Evolutionary conservation across 169 alveolate genomes (phyloP).

Genomic region (Eimeria necatrix): DNA sequence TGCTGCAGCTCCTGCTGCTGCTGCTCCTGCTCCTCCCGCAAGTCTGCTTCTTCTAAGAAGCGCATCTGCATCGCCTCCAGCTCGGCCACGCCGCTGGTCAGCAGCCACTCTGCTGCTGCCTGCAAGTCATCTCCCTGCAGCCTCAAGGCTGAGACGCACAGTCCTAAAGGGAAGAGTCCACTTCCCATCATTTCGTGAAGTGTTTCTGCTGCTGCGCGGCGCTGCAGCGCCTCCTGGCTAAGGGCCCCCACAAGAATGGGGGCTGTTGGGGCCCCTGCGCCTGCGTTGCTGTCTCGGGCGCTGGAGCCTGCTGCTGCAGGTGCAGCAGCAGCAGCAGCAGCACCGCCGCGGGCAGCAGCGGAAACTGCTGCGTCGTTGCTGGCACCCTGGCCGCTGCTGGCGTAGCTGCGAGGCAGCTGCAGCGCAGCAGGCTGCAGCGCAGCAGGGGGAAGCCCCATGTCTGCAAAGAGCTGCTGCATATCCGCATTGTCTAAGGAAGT

Average conservation of each 20-base stretch:
- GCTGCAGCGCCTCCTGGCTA: slow-evolving; percentile 81
- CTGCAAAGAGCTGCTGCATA: slow-evolving; percentile 71
- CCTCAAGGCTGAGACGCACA: slow-evolving; percentile 82
- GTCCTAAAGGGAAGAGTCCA: slow-evolving; percentile 79
- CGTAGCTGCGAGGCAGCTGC: background rate
- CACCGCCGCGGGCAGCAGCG: background rate
- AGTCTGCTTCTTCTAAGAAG: slow-evolving; percentile 71
- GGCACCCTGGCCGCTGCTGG: background rate
- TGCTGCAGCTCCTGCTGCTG: slow-evolving; percentile 64
- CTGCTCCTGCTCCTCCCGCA: slow-evolving; percentile 27
- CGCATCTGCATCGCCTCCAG: slow-evolving; percentile 75
- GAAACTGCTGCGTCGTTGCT: background rate
- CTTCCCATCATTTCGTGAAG: slow-evolving; percentile 84
- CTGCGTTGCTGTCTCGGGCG: background rate
- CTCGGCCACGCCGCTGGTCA: slow-evolving; percentile 80
- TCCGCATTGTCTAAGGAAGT: slow-evolving; percentile 49
- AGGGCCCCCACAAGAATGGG: slow-evolving; percentile 35
- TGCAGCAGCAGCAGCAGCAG: background rate
- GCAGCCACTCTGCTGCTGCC: slow-evolving; percentile 85
- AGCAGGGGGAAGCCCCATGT: slow-evolving; percentile 20
- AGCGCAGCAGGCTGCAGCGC: slow-evolving; percentile 30
- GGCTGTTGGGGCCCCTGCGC: background rate
- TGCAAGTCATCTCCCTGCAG: slow-evolving; percentile 81
- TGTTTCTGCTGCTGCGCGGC: slow-evolving; percentile 82
- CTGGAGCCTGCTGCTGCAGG: background rate